Evolutionary conservation across 2,329 filamentous ascomycete genomes (phyloP).

Genomic region (Coniella vitis): DNA sequence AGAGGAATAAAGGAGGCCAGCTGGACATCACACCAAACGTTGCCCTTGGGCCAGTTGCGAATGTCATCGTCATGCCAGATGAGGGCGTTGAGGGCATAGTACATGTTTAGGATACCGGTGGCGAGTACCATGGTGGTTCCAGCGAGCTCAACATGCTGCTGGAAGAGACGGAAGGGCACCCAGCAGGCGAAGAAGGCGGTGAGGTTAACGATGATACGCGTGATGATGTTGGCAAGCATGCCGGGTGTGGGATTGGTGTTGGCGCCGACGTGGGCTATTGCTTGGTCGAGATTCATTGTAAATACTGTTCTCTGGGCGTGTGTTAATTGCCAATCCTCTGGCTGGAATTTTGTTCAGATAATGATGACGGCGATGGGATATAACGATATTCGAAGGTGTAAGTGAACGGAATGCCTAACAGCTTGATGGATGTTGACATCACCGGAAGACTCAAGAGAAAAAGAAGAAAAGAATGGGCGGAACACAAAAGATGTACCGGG

Average conservation of each 20-base stretch:
- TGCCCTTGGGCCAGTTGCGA: constrained; percentile 42
- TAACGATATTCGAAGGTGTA: too few species aligned
- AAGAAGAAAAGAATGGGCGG: too few species aligned
- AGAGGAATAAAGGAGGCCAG: constrained; percentile 30
- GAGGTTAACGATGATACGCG: constrained; percentile 40
- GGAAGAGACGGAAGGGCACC: constrained; percentile 45
- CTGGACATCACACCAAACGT: constrained; percentile 48
- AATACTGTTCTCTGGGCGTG: too few species aligned
- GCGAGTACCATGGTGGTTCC: constrained; percentile 42
- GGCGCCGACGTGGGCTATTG: constrained; percentile 4
- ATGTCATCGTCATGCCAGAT: constrained; percentile 49
- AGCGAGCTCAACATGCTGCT: constrained; percentile 47
- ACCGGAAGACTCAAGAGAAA: too few species aligned
- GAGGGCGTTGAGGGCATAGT: constrained; percentile 42
- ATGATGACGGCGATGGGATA: too few species aligned
- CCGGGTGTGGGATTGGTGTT: constrained; percentile 15
- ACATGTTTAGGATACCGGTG: constrained; percentile 39
- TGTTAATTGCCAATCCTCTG: too few species aligned
- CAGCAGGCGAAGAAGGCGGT: constrained; percentile 39
- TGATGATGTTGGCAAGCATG: constrained; percentile 39
- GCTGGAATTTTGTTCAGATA: too few species aligned
- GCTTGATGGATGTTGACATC: too few species aligned
- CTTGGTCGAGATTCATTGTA: constrained; percentile 8
- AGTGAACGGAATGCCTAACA: too few species aligned
- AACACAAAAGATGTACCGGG: too few species aligned